Conservation (phyloP, 352 stramenopile genomes). For the Phytophthora meadii region DNA sequence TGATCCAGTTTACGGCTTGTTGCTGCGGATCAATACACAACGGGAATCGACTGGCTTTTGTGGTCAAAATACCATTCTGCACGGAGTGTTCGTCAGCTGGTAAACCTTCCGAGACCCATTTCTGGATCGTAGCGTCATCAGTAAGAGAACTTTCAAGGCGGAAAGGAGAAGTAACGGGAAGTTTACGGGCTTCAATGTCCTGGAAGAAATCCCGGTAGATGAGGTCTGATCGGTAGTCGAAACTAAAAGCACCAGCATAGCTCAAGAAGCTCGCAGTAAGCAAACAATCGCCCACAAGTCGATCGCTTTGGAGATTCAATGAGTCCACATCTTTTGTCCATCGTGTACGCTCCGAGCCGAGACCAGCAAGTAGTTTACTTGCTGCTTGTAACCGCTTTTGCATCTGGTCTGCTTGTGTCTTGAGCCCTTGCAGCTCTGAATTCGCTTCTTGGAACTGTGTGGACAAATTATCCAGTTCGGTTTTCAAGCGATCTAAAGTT, state of each 20-base stretch:
- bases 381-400: conserved; percentile 93
- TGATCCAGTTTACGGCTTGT: conserved; percentile 97
- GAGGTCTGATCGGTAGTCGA: conserved; percentile 89
- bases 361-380: conserved; percentile 92
- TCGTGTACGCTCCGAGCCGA: conserved; percentile 91
- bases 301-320: conserved; percentile 82
- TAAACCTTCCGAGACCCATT: conserved; percentile 94
- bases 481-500: conserved; percentile 84
- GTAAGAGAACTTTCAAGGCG: conserved; percentile 92
- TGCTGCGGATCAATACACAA: conserved; percentile 97
- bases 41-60: conserved; percentile 93
- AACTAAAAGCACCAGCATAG: conserved; percentile 92
- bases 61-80: conserved; percentile 96
- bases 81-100: conserved; percentile 95
- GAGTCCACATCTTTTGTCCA: conserved; percentile 94
- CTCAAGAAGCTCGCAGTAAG: conserved; percentile 92
- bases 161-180: conserved; percentile 92
- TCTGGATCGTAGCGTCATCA: conserved; percentile 93
- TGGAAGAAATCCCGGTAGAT: conserved; percentile 91
- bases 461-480: conserved; percentile 91
- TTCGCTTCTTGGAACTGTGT: conserved; percentile 92
- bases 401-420: conserved; percentile 94
- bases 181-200: conserved; percentile 72
- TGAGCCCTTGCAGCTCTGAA: conserved; percentile 91
- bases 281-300: conserved; percentile 91